Conservation (phyloP, 768 basidiomycete genomes). For the Astraeus odoratus region DNA sequence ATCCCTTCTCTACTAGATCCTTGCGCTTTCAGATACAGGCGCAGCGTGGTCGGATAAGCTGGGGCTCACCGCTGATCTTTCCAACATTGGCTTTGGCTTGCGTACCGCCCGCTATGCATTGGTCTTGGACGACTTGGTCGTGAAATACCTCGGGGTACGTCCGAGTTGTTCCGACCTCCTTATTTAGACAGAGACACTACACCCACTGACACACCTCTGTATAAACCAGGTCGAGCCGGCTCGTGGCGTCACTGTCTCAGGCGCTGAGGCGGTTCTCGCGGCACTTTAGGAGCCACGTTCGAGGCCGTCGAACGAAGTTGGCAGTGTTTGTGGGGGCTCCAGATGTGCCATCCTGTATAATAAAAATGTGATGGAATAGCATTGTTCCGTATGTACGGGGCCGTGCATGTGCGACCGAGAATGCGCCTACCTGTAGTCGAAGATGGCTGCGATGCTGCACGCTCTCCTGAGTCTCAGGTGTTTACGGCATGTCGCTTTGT, state of each 20-base stretch:
- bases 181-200: too few relatives aligned
- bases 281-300: conserved; percentile 17
- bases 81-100: conserved; percentile 42
- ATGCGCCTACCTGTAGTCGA: too few relatives aligned
- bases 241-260: conserved; percentile 47
- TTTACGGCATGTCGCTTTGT: conserved; percentile 8
- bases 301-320: not conserved
- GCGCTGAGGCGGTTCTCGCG: conserved; percentile 54
- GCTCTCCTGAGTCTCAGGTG: not conserved
- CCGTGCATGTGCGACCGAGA: too few relatives aligned
- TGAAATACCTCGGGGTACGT: conserved; percentile 57
- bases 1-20: conserved; percentile 35
- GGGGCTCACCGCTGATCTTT: conserved; percentile 49
- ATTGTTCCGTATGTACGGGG: too few relatives aligned
- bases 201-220: conserved; percentile 14
- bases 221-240: conserved; percentile 40
- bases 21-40: conserved; percentile 48
- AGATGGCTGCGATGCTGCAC: conserved; percentile 6
- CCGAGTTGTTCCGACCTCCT: conserved; percentile 1
- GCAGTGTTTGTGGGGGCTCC: not conserved
- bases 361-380: conserved; percentile 9
- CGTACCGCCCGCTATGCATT: conserved; percentile 60
- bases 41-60: conserved; percentile 51
- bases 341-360: conserved; percentile 1
- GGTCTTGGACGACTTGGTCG: conserved; percentile 61